Evolutionary conservation across 179 eudicot genomes (phyloP).

Genomic region (Monotropa hypopitys): DNA sequence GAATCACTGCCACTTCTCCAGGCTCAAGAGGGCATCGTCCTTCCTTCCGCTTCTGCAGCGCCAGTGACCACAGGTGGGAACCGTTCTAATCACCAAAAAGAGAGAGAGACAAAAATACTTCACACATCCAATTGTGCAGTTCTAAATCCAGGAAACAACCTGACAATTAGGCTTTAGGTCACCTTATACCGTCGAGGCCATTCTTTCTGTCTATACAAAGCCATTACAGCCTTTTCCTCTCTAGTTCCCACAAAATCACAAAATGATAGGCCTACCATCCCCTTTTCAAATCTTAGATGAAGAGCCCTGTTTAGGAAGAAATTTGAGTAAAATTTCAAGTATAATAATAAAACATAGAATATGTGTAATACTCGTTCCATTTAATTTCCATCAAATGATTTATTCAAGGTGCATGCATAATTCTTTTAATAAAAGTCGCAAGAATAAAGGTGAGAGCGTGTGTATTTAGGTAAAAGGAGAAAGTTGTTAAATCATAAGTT

Average conservation of each 20-base stretch:
- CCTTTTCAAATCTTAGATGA: constrained; percentile 97
- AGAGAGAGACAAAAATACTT: neutral
- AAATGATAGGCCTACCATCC: constrained; percentile 96
- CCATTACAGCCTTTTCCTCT: constrained; percentile 83
- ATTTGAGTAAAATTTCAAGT: neutral
- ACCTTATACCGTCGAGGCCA: constrained; percentile 99
- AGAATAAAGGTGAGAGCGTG: too few species aligned
- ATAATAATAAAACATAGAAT: neutral
- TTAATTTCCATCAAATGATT: too few species aligned
- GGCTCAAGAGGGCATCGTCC: constrained; percentile 99
- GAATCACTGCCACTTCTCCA: constrained; percentile 95
- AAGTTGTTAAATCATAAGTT: too few species aligned
- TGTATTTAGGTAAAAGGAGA: too few species aligned
- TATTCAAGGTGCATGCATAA: too few species aligned
- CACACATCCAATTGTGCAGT: neutral
- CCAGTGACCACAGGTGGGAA: constrained; percentile 89
- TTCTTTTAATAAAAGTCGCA: too few species aligned
- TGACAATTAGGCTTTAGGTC: constrained; percentile 4
- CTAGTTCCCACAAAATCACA: constrained; percentile 98
- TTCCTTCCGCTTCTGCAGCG: constrained; percentile 93
- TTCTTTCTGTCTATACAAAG: constrained; percentile 79
- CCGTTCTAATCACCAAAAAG: constrained; percentile 51
- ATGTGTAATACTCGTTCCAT: too few species aligned
- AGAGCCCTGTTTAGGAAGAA: constrained; percentile 63
- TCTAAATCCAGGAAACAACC: neutral